These are phyloP conservation scores for Salvia splendens DNA, from an alignment of 257 asterid species.

Conservation along the genomic window DNA sequence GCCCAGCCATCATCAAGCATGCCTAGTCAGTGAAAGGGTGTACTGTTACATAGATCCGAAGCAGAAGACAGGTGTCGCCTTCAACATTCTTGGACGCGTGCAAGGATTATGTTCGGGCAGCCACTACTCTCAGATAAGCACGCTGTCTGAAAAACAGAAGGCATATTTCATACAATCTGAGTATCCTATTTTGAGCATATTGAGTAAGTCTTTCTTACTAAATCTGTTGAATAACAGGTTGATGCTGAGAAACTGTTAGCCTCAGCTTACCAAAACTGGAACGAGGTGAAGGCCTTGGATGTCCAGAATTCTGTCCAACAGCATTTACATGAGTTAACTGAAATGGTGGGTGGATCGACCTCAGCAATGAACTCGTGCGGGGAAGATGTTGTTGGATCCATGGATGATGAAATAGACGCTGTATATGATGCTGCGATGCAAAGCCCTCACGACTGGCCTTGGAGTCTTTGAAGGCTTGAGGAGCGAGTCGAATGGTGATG, in stretches of 20 bases:
- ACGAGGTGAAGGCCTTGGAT: constrained; percentile 24
- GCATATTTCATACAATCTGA: constrained; percentile 32
- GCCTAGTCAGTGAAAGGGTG: constrained; percentile 33
- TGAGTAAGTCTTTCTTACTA: too few species aligned
- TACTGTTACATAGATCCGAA: constrained; percentile 33
- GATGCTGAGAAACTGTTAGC: constrained; percentile 35
- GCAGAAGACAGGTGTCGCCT: constrained; percentile 39
- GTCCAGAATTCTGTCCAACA: constrained; percentile 34
- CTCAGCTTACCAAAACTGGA: constrained; percentile 47
- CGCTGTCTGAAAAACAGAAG: constrained; percentile 42
- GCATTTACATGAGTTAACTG: constrained; percentile 14
- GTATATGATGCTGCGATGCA: too few species aligned
- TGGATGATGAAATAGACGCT: too few species aligned
- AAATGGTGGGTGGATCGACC: constrained; percentile 23
- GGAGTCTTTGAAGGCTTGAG: not conserved
- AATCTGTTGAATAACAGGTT: constrained; percentile 35
- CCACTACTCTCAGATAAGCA: constrained; percentile 28
- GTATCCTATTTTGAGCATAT: not conserved
- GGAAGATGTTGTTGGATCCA: too few species aligned
- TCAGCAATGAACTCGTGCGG: too few species aligned
- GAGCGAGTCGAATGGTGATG: not conserved
- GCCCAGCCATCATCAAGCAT: too few species aligned
- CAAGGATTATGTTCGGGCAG: constrained; percentile 29
- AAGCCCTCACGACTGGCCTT: not conserved
- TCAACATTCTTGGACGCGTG: constrained; percentile 47